Percentiles rank a stretch among this genome's conserved stretches.
Evolutionary conservation across 1,284 basidiomycete species (phyloP).

Genomic region (Xerocomus amazonicus): DNA sequence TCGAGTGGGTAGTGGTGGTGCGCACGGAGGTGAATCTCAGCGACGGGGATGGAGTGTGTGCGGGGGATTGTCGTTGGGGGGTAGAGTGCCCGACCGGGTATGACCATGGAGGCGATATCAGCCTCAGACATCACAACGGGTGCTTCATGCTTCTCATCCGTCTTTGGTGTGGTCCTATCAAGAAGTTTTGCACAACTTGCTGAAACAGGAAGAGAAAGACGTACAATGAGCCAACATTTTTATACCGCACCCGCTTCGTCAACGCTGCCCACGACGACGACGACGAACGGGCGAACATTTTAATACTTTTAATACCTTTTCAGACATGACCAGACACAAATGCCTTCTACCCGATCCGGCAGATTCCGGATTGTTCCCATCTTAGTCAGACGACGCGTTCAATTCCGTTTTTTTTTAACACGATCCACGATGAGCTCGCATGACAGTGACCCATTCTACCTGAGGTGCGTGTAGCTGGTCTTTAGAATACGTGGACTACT

Average conservation of each 20-base stretch:
- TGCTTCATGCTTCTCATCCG: slow-evolving; percentile 4
- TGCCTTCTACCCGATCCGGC: slow-evolving; percentile 9
- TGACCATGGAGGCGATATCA: slow-evolving; percentile 47
- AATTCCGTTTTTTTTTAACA: too few species aligned
- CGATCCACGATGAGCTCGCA: slow-evolving; percentile 43
- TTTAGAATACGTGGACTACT: not conserved
- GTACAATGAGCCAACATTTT: slow-evolving; percentile 11
- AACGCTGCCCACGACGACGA: slow-evolving; percentile 15
- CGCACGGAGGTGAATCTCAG: slow-evolving; percentile 80
- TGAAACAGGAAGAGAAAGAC: not conserved
- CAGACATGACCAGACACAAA: too few species aligned
- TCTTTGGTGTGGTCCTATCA: slow-evolving; percentile 5
- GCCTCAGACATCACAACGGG: slow-evolving; percentile 37
- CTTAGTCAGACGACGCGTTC: slow-evolving; percentile 3
- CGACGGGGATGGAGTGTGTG: slow-evolving; percentile 77
- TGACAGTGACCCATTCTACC: slow-evolving; percentile 77
- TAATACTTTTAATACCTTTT: too few species aligned
- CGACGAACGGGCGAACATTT: slow-evolving; percentile 23
- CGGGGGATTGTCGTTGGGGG: slow-evolving; percentile 53
- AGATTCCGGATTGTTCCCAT: slow-evolving; percentile 12
- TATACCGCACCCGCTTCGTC: slow-evolving; percentile 22
- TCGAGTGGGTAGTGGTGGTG: slow-evolving; percentile 69
- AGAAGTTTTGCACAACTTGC: not conserved
- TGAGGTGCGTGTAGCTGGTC: slow-evolving; percentile 53
- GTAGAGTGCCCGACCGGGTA: slow-evolving; percentile 58